Conservation (phyloP, 2,329 filamentous ascomycete species). For the Epichloe baconii region DNA sequence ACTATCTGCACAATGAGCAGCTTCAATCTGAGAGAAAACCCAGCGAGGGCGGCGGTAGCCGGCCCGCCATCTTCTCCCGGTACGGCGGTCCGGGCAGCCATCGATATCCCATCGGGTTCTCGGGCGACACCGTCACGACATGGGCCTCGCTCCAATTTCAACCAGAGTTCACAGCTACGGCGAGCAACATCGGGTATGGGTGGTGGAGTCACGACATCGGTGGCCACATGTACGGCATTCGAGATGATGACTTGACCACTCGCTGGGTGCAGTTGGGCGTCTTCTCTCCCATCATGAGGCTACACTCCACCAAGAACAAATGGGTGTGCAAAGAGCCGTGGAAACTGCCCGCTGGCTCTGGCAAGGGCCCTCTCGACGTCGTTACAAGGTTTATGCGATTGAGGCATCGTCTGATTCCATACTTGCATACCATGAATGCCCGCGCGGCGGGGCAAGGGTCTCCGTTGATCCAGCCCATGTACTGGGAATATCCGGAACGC, state of each 20-base stretch:
- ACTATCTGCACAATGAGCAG: constrained; percentile 39
- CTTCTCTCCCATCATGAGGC: constrained; percentile 46
- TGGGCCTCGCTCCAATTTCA: constrained; percentile 51
- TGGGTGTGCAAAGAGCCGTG: constrained; percentile 53
- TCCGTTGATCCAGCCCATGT: constrained; percentile 47
- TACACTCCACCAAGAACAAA: constrained; percentile 44
- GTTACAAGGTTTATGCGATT: constrained; percentile 38
- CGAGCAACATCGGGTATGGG: constrained; percentile 53
- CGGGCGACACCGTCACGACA: constrained; percentile 44
- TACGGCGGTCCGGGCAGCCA: constrained; percentile 51
- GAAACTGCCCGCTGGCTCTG: constrained; percentile 27
- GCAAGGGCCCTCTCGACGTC: constrained; percentile 28
- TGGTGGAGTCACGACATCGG: constrained; percentile 60
- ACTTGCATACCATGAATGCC: constrained; percentile 45
- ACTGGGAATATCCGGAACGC: constrained; percentile 42
- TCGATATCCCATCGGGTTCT: constrained; percentile 52
- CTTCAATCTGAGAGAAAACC: constrained; percentile 19
- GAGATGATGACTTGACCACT: constrained; percentile 44
- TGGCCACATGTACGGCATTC: constrained; percentile 43
- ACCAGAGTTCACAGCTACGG: constrained; percentile 52
- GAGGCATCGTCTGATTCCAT: constrained; percentile 46
- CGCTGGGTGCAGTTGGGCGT: constrained; percentile 50
- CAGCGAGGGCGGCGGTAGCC: constrained; percentile 8
- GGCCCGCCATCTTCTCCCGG: constrained; percentile 43
- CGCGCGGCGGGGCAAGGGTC: constrained; percentile 28